Evolutionary conservation across 768 basidiomycete species (phyloP).

Genomic region (Dioszegia hungarica): DNA sequence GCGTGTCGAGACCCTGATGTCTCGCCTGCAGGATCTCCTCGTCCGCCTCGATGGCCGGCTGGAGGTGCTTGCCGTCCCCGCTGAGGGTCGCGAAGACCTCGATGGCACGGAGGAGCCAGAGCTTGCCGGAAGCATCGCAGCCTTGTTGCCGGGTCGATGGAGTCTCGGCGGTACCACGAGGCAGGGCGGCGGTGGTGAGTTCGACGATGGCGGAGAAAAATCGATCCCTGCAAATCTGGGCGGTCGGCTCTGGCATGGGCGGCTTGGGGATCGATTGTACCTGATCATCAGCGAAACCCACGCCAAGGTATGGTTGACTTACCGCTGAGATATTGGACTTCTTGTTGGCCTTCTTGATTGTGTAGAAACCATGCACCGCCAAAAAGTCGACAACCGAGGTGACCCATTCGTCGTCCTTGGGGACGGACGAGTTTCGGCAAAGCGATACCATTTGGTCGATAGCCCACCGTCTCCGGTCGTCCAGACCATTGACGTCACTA

Average conservation of each 20-base stretch:
- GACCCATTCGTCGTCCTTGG: conserved; percentile 73
- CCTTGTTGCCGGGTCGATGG: conserved; percentile 49
- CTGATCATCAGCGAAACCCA: conserved; percentile 49
- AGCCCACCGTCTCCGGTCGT: conserved; percentile 67
- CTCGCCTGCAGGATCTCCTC: conserved; percentile 57
- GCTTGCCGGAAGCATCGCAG: conserved; percentile 65
- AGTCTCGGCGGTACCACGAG: conserved; percentile 30
- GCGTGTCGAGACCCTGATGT: conserved; percentile 50
- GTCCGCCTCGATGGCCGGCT: conserved; percentile 55
- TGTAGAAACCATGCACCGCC: conserved; percentile 72
- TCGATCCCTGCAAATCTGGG: conserved; percentile 62
- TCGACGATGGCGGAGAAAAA: conserved; percentile 71
- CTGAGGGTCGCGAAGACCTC: conserved; percentile 18
- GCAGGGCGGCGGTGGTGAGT: conserved; percentile 58
- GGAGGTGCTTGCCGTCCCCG: conserved; percentile 69
- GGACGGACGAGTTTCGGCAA: conserved; percentile 71
- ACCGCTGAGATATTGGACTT: conserved; percentile 62
- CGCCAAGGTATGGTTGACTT: conserved; percentile 41
- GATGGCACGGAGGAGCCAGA: conserved; percentile 71
- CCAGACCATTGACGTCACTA: conserved; percentile 41
- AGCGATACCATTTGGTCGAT: conserved; percentile 77
- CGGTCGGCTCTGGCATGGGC: conserved; percentile 67
- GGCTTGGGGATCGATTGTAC: conserved; percentile 62
- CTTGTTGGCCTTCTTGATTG: conserved; percentile 65
- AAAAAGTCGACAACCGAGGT: conserved; percentile 73